These are phyloP conservation scores for Sclerospora graminicola DNA, from an alignment of 352 stramenopile genomes.

Conservation along the genomic window DNA sequence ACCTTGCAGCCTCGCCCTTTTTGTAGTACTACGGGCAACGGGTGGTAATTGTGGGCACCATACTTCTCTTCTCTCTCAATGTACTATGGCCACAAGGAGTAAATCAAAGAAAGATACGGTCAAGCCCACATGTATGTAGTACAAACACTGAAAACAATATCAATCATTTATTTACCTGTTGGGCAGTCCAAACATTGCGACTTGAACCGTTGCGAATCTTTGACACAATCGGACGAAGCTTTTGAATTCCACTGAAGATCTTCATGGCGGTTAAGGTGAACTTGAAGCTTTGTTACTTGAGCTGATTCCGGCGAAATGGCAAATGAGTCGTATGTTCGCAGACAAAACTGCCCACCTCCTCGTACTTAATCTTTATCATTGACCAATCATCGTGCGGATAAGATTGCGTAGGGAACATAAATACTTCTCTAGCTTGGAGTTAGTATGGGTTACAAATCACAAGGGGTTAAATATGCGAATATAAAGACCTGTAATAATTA, in stretches of 20 bases:
- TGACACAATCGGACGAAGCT: constrained; percentile 6
- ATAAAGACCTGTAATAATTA: neutral
- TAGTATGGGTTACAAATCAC: neutral
- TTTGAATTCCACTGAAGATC: constrained; percentile 4
- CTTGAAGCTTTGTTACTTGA: constrained; percentile 1
- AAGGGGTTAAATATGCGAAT: neutral
- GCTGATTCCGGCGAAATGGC: constrained; percentile 9
- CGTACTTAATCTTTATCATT: neutral
- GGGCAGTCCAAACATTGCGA: constrained; percentile 30
- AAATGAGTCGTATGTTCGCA: constrained; percentile 9
- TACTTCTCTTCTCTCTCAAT: constrained; percentile 88
- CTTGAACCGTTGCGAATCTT: constrained; percentile 10
- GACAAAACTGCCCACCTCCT: neutral
- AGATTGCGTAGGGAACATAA: neutral
- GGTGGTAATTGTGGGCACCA: constrained; percentile 98
- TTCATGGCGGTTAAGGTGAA: no score
- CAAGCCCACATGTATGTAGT: no score
- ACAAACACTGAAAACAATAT: neutral
- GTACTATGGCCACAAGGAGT: constrained; percentile 24
- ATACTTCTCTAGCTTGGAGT: neutral
- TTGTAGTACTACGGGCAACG: constrained; percentile 93
- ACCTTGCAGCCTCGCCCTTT: constrained; percentile 91
- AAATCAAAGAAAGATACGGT: neutral
- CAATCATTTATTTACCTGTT: constrained; percentile 18
- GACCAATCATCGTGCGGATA: neutral